Conservation (phyloP, 225 moss, liverwort and hornwort genomes). For the Antitrichia curtipendula region DNA sequence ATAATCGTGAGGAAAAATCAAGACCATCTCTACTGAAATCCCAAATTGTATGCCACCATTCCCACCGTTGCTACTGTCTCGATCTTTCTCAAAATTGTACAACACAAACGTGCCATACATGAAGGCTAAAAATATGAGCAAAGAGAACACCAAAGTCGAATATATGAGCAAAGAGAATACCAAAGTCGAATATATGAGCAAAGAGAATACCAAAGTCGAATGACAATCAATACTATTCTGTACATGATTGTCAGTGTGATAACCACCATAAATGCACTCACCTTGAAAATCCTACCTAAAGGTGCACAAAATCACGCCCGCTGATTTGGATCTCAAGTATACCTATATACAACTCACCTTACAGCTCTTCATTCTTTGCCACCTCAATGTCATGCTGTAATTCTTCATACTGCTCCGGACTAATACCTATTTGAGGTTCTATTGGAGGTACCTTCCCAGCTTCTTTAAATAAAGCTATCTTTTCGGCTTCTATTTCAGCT, state of each 20-base stretch:
- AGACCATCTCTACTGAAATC: neutral
- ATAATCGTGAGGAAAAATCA: neutral
- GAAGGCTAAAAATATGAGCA: neutral
- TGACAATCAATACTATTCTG: neutral
- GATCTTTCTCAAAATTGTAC: no score
- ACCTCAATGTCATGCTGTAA: neutral
- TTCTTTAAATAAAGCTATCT: conserved; percentile 18
- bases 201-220: neutral
- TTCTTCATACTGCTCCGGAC: conserved; percentile 13
- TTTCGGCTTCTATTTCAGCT: conserved; percentile 19
- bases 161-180: neutral
- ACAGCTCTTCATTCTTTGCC: conserved; percentile 3
- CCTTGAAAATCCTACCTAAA: neutral
- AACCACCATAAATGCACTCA: neutral
- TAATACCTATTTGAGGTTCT: conserved; percentile 15
- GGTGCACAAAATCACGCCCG: neutral
- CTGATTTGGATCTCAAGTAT: neutral
- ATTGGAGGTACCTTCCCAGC: conserved; percentile 11
- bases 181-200: neutral
- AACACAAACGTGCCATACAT: neutral
- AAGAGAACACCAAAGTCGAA: neutral
- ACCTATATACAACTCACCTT: neutral
- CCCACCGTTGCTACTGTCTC: neutral
- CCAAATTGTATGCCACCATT: neutral
- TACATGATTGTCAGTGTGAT: neutral